Conservation (phyloP, 106 monocot genomes). For the Agapanthus africanus region DNA sequence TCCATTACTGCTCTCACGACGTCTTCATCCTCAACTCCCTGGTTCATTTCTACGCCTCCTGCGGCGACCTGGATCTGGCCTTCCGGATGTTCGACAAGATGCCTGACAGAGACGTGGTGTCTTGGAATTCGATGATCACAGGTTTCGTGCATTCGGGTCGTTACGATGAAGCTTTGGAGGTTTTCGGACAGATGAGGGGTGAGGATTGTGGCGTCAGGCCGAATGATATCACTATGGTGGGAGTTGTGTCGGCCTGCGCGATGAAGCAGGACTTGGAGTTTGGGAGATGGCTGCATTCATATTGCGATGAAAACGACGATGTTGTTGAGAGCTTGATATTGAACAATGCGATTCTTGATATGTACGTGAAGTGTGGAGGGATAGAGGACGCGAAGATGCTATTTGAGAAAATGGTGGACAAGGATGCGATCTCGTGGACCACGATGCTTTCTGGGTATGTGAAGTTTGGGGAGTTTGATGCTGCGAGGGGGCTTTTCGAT, state of each 20-base stretch:
- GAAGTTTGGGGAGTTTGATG: slow-evolving; percentile 25
- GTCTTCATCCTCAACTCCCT: slow-evolving; percentile 51
- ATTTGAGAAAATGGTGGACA: slow-evolving; percentile 36
- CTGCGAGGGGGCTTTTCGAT: slow-evolving; percentile 27
- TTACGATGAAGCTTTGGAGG: slow-evolving; percentile 30
- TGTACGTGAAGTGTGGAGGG: slow-evolving; percentile 48
- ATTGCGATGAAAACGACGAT: slow-evolving; percentile 1
- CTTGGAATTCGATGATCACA: slow-evolving; percentile 54
- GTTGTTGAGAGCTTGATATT: slow-evolving; percentile 24
- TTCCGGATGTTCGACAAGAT: slow-evolving; percentile 28
- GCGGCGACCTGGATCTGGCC: slow-evolving; percentile 18
- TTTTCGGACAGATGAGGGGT: slow-evolving; percentile 34
- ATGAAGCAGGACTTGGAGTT: slow-evolving; percentile 34
- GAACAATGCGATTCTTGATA: slow-evolving; percentile 42
- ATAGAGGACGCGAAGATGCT: slow-evolving; percentile 25
- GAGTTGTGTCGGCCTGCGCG: slow-evolving; percentile 38
- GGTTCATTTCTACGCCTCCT: slow-evolving; percentile 34
- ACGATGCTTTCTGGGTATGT: slow-evolving; percentile 44
- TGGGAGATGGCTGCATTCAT: slow-evolving; percentile 37
- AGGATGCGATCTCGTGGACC: slow-evolving; percentile 48
- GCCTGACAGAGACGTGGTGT: slow-evolving; percentile 36
- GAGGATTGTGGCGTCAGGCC: slow-evolving; percentile 16
- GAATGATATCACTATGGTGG: slow-evolving; percentile 38
- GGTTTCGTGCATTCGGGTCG: slow-evolving; percentile 14
- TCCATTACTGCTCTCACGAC: slow-evolving; percentile 19